phyloP scores from a whole-genome alignment of 768 basidiomycete genomes.

The Porphyrellus cyaneotinctus region DNA sequence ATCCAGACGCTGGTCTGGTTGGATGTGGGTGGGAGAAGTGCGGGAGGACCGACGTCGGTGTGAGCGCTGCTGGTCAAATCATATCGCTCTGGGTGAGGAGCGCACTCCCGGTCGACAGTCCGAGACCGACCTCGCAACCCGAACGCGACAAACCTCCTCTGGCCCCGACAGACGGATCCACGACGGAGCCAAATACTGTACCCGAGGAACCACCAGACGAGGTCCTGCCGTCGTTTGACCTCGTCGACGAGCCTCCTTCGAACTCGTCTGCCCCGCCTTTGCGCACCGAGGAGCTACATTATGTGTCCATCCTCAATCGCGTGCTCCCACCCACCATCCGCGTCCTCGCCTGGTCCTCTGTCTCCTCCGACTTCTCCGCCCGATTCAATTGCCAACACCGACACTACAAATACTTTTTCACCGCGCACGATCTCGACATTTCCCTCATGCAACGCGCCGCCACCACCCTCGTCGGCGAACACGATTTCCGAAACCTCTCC shows the following conservation, averaged over 20 bases:
- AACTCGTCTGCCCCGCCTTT: constrained; percentile 27
- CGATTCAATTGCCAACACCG: constrained; percentile 82
- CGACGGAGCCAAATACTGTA: background rate
- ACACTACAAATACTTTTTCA: constrained; percentile 99
- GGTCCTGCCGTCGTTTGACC: constrained; percentile 30
- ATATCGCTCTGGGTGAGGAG: constrained; percentile 89
- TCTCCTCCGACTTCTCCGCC: constrained; percentile 73
- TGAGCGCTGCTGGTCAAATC: constrained; percentile 92
- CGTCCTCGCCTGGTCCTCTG: constrained; percentile 91
- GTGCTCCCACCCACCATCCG: constrained; percentile 88
- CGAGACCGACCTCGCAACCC: background rate
- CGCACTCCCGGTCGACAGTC: constrained; percentile 35
- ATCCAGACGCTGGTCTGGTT: constrained; percentile 66
- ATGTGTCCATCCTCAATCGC: constrained; percentile 77
- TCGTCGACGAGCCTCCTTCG: constrained; percentile 37
- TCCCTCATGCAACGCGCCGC: constrained; percentile 75
- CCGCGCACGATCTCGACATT: constrained; percentile 61
- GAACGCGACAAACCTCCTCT: background rate
- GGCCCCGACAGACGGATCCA: constrained; percentile 2
- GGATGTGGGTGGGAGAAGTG: constrained; percentile 90
- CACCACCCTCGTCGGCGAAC: constrained; percentile 69
- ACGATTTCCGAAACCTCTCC: constrained; percentile 95
- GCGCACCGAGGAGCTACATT: constrained; percentile 58
- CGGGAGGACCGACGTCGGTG: constrained; percentile 92
- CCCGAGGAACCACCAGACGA: constrained; percentile 2